Conservation (phyloP, 2,329 filamentous ascomycete genomes). For the Nothopassalora personata region DNA sequence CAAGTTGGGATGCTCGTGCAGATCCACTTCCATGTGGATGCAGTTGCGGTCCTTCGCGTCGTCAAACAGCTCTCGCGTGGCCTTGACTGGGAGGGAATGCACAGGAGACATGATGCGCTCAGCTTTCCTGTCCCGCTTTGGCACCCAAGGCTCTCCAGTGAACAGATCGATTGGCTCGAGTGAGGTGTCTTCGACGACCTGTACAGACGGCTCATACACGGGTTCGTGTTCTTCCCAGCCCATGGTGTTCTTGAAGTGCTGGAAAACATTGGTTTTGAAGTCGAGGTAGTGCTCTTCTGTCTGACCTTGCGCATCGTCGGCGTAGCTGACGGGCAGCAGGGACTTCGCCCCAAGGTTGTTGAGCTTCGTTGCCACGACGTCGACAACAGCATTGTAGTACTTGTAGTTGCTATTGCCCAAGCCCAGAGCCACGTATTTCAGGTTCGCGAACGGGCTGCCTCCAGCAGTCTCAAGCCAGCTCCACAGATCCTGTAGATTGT, state of each 20-base stretch:
- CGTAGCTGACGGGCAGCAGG: constrained; percentile 33
- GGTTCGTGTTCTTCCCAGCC: constrained; percentile 32
- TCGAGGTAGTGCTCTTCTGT: constrained; percentile 42
- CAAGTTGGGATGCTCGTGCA: constrained; percentile 32
- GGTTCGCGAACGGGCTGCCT: constrained; percentile 17
- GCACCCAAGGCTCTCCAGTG: constrained; percentile 25
- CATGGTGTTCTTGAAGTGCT: constrained; percentile 29
- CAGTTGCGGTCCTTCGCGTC: constrained; percentile 35
- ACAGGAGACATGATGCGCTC: constrained; percentile 31
- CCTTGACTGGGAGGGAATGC: constrained; percentile 30
- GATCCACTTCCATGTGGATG: constrained; percentile 39
- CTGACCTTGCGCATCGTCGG: constrained; percentile 39
- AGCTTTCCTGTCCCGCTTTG: constrained; percentile 13
- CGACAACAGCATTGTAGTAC: constrained; percentile 41
- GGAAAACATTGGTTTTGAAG: constrained; percentile 38
- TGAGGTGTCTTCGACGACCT: constrained; percentile 25
- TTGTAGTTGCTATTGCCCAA: constrained; percentile 47
- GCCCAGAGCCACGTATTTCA: constrained; percentile 41
- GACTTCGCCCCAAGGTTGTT: constrained; percentile 32
- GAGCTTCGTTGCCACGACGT: constrained; percentile 32
- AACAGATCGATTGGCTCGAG: constrained; percentile 26
- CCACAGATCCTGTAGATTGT: constrained; percentile 48
- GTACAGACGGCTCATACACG: constrained; percentile 32
- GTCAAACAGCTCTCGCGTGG: constrained; percentile 34
- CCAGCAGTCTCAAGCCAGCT: constrained; percentile 22